phyloP scores from a whole-genome alignment of 2,329 filamentous ascomycete species.

The Arachnomyces sp. region DNA sequence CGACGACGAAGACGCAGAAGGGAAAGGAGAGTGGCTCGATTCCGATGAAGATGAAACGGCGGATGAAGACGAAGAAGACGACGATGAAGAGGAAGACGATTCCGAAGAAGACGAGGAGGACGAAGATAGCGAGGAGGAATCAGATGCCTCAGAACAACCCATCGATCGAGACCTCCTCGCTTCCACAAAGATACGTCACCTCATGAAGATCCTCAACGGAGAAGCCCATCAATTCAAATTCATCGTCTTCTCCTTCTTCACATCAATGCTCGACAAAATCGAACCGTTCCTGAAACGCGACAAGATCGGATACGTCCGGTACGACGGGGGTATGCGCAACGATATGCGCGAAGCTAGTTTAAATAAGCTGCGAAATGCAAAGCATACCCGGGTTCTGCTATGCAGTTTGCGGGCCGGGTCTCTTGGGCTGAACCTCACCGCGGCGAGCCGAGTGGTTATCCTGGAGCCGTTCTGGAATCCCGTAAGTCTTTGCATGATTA shows the following conservation, averaged over 20 bases:
- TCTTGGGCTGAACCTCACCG: constrained; percentile 86
- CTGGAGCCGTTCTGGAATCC: constrained; percentile 99
- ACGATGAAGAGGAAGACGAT: constrained; percentile 25
- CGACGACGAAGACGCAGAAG: constrained; percentile 83
- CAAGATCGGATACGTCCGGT: constrained; percentile 72
- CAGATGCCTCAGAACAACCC: constrained; percentile 22
- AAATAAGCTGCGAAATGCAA: constrained; percentile 64
- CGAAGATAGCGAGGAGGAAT: constrained; percentile 26
- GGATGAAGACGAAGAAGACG: constrained; percentile 22
- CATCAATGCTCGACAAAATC: constrained; percentile 92
- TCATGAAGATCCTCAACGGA: constrained; percentile 69
- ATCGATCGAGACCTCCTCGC: constrained; percentile 37
- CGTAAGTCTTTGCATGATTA: constrained; percentile 38
- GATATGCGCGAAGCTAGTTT: constrained; percentile 84
- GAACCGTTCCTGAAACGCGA: constrained; percentile 77
- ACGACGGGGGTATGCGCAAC: constrained; percentile 92
- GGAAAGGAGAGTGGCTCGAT: constrained; percentile 69
- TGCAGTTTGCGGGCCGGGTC: constrained; percentile 93
- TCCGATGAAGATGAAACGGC: constrained; percentile 59
- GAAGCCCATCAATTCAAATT: constrained; percentile 84
- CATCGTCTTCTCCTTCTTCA: constrained; percentile 98
- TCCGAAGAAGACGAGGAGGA: constrained; percentile 25
- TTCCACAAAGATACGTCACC: constrained; percentile 86
- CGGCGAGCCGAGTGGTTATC: constrained; percentile 85
- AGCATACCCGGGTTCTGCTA: constrained; percentile 69